Percentiles rank a stretch among this genome's conserved stretches.
phyloP scores from a whole-genome alignment of 2,329 filamentous ascomycete genomes.

The Colletotrichum plurivorum region DNA sequence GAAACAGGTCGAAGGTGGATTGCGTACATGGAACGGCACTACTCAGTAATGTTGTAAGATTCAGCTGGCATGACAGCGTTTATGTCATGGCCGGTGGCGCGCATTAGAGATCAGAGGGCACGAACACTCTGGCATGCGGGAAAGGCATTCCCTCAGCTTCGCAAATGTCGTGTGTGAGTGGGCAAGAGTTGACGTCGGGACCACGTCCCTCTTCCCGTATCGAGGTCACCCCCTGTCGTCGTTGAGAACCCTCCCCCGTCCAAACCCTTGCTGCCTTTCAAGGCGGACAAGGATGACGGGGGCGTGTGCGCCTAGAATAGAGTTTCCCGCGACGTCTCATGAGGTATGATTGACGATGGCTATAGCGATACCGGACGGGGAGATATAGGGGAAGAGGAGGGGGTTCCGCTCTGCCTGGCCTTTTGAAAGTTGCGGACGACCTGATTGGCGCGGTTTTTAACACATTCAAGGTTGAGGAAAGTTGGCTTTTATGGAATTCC shows the following conservation, averaged over 20 bases:
- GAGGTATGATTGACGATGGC: slow-evolving; percentile 30
- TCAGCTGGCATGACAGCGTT: not conserved
- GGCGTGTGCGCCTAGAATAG: slow-evolving; percentile 1
- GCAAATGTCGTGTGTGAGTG: not conserved
- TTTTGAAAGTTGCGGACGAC: not conserved
- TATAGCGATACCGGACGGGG: slow-evolving; percentile 17
- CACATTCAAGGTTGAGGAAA: not conserved
- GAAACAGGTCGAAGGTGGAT: no score
- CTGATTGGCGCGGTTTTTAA: slow-evolving; percentile 8
- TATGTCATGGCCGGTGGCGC: slow-evolving; percentile 15
- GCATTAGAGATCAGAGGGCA: slow-evolving; percentile 15
- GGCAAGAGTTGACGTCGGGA: not conserved
- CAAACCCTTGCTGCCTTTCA: not conserved
- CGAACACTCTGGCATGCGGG: no score
- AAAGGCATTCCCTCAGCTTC: no score
- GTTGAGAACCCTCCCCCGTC: no score
- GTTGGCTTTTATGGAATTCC: not conserved
- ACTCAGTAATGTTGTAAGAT: no score
- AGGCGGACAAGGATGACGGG: slow-evolving; percentile 18
- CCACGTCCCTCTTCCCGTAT: no score
- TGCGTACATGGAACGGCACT: no score
- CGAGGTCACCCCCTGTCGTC: no score
- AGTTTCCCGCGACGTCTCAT: slow-evolving; percentile 37
- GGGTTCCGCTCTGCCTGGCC: not conserved
- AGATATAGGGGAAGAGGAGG: not conserved